A percentile compares a stretch with the other conserved stretches of the same genome.
Evolutionary conservation across 768 basidiomycete species (phyloP).

Genomic region (Amanita phalloides): DNA sequence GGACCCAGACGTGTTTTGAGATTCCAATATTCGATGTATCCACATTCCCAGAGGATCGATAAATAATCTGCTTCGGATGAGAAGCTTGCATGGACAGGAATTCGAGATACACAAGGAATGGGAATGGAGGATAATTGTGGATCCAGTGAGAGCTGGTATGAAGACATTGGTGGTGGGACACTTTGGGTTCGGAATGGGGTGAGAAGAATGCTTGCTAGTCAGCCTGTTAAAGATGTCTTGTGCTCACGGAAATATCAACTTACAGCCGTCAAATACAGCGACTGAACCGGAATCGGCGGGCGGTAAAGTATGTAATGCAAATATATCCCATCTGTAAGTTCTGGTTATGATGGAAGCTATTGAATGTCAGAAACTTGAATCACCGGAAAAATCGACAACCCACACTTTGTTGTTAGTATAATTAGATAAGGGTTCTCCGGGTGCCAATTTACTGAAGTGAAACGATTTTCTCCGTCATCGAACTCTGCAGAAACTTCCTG

Average conservation of each 20-base stretch:
- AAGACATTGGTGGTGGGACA: slow-evolving; percentile 97
- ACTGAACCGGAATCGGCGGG: slow-evolving; percentile 79
- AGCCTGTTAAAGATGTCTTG: background rate
- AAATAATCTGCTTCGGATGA: slow-evolving; percentile 45
- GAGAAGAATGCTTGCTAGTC: slow-evolving; percentile 59
- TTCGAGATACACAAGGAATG: slow-evolving; percentile 13
- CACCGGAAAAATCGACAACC: slow-evolving; percentile 12
- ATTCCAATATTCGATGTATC: slow-evolving; percentile 58
- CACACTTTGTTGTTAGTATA: slow-evolving; percentile 58
- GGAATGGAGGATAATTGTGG: slow-evolving; percentile 12
- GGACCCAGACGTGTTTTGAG: slow-evolving; percentile 52
- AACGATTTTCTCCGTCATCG: slow-evolving; percentile 31
- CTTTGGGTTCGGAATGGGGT: slow-evolving; percentile 94
- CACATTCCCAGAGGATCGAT: slow-evolving; percentile 62
- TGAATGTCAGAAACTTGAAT: slow-evolving; percentile 1
- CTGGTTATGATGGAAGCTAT: slow-evolving; percentile 47
- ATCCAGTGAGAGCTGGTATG: slow-evolving; percentile 31
- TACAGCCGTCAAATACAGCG: slow-evolving; percentile 84
- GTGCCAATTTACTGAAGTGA: slow-evolving; percentile 79
- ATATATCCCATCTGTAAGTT: slow-evolving; percentile 74
- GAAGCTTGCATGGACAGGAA: slow-evolving; percentile 61
- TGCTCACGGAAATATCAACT: slow-evolving; percentile 15
- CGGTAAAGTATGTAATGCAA: slow-evolving; percentile 40
- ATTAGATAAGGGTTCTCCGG: slow-evolving; percentile 65
- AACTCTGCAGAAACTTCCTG: slow-evolving; percentile 58